Base-by-base conservation (phyloP, 352 stramenopile genomes). In the Phytopythium boreale region DNA sequence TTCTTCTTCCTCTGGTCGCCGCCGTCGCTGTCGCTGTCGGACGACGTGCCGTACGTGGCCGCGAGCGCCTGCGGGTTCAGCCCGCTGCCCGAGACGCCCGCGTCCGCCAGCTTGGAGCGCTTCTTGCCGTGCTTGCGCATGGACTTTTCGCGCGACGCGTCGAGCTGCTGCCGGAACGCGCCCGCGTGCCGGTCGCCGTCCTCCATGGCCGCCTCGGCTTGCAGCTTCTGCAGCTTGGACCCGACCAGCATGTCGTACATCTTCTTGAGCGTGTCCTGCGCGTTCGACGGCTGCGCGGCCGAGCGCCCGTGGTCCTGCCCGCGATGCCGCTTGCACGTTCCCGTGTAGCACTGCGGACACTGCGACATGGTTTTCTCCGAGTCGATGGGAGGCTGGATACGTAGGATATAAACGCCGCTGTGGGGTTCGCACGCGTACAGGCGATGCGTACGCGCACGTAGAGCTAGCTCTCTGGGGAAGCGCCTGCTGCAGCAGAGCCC, bases 301-400 rank as follows among this genome's bases (percentile, higher is more conserved):
- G 78, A 90, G n/a, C 80, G 80, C 36, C 81, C 84, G 64, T 90
- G 72, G 61, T 92, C 84, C 66, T 92, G 84, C 3, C 58, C 63
- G 46, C 57, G 58, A 68, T 92, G 84, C 37, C 82, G 79, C 59
- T 72, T 74, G 71, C 84, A 92, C 43, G 82, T 92, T 14, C 84
- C 79, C 17, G 84, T 92, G 70, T 89, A 92, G 77, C 84, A 92
- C 65, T 92, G 84, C 52, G 84, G 84, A 64, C 84, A 92, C 63
- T 88, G 84, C 50, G 84, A 74, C 84, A 90, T 90, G 17, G 60
- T 34, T 39, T 19, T 15, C 2, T 24, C 43, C 19, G 0, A 24
- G 19, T 22, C 43, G 43, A 49, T 49, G 15, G 39, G n/a, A 39
- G 8, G 15, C 29, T 3, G 4, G 4, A 7, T 3, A 34, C 29